Evolutionary conservation across 176 grass and related monocot genomes (phyloP).

Genomic region (Rhynchospora breviuscula): DNA sequence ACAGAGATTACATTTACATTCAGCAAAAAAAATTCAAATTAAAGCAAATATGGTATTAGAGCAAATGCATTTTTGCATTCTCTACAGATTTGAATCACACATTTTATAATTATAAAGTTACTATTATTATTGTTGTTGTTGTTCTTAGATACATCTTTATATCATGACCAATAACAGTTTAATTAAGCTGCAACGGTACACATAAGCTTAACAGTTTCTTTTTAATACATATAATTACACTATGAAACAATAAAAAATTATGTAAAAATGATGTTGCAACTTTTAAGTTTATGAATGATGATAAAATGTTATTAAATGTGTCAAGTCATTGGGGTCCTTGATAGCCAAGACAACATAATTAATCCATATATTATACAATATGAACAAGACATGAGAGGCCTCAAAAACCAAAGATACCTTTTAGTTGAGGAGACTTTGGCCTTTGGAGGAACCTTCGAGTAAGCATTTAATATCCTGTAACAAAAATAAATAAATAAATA

Average conservation of each 20-base stretch:
- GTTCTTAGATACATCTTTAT: not conserved
- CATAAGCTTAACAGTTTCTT: not conserved
- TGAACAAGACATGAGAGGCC: not conserved
- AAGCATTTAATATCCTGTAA: slow-evolving; percentile 85
- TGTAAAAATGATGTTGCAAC: not conserved
- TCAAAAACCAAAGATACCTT: slow-evolving; percentile 39
- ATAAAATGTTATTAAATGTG: not conserved
- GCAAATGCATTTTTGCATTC: not conserved
- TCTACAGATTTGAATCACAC: not conserved
- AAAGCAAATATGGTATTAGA: not conserved
- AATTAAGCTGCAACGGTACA: not conserved
- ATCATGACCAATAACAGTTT: not conserved
- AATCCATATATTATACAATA: not conserved
- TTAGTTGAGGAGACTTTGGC: slow-evolving; percentile 58
- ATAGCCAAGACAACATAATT: not conserved
- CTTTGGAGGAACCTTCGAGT: slow-evolving; percentile 75
- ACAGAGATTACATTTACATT: not conserved
- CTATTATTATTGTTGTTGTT: not conserved
- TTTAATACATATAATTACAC: not conserved
- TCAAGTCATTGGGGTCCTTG: not conserved
- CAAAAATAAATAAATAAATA: not conserved
- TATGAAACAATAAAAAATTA: not conserved
- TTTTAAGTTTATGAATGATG: not conserved
- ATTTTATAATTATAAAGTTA: not conserved
- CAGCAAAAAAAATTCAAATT: not conserved